phyloP scores from a whole-genome alignment of 164 flowering plant species.

The Piper longum region DNA sequence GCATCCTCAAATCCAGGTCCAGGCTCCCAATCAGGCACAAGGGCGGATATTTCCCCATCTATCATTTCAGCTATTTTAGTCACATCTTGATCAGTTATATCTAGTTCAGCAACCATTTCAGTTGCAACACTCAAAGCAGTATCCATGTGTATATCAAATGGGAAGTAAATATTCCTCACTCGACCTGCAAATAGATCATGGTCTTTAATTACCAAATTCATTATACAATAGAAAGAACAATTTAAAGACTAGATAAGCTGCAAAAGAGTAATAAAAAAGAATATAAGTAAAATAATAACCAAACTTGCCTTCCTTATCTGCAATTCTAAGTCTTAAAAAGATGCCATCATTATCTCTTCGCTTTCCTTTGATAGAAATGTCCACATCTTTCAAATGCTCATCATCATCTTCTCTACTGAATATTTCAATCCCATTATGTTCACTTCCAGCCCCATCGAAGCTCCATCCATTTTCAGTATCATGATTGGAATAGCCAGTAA shows the following conservation, averaged over 20 bases:
- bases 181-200: conserved; percentile 38
- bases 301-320: conserved; percentile 60
- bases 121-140: conserved; percentile 75
- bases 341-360: conserved; percentile 56
- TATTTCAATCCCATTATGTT: conserved; percentile 33
- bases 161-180: conserved; percentile 74
- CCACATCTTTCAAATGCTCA: conserved; percentile 38
- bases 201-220: not conserved
- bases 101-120: conserved; percentile 85
- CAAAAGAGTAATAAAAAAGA: no score
- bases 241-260: no score
- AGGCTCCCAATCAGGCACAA: conserved; percentile 69
- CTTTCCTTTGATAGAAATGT: conserved; percentile 56
- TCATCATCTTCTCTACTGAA: conserved; percentile 43
- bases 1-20: conserved; percentile 29
- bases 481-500: conserved; percentile 23
- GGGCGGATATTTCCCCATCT: conserved; percentile 60
- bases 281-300: no score
- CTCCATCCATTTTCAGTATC: conserved; percentile 28
- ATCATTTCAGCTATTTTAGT: conserved; percentile 81
- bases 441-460: conserved; percentile 23
- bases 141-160: conserved; percentile 71
- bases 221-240: no score
- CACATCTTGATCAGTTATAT: conserved; percentile 79
- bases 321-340: conserved; percentile 67